These are phyloP conservation scores for Sphaerobolus stellatus DNA, from an alignment of 1,284 basidiomycete species.

Conservation along the genomic window DNA sequence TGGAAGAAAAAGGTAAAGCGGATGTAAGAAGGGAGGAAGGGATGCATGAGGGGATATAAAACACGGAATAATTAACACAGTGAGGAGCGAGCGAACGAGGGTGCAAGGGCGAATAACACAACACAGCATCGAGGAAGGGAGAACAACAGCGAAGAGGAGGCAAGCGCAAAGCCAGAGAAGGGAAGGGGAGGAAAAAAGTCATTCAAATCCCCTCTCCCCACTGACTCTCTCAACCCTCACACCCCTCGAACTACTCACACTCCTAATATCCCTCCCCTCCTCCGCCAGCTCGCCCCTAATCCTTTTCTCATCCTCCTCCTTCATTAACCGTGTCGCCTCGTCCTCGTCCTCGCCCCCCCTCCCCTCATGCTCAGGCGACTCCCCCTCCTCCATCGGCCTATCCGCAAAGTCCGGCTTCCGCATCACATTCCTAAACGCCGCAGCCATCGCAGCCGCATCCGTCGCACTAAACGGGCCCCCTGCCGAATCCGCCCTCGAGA, in stretches of 20 bases:
- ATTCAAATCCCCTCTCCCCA: conserved; percentile 43
- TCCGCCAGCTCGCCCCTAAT: conserved; percentile 77
- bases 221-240: conserved; percentile 71
- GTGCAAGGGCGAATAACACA: too few relatives aligned
- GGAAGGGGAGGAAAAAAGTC: not conserved
- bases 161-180: not conserved
- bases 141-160: not conserved
- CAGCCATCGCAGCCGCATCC: conserved; percentile 85
- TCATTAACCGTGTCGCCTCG: conserved; percentile 32
- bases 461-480: conserved; percentile 61
- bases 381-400: conserved; percentile 65
- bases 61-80: too few relatives aligned
- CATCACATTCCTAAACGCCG: conserved; percentile 79
- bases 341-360: conserved; percentile 38
- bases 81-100: too few relatives aligned
- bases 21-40: too few relatives aligned
- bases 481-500: conserved; percentile 46
- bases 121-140: not conserved
- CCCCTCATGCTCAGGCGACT: conserved; percentile 47
- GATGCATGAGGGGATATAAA: too few relatives aligned
- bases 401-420: conserved; percentile 80
- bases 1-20: too few relatives aligned
- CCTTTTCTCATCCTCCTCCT: too few relatives aligned
- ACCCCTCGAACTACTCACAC: conserved; percentile 72
- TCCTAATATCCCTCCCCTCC: conserved; percentile 78